Conservation (phyloP, 75 land plant species). For the Sequoiadendron giganteum region DNA sequence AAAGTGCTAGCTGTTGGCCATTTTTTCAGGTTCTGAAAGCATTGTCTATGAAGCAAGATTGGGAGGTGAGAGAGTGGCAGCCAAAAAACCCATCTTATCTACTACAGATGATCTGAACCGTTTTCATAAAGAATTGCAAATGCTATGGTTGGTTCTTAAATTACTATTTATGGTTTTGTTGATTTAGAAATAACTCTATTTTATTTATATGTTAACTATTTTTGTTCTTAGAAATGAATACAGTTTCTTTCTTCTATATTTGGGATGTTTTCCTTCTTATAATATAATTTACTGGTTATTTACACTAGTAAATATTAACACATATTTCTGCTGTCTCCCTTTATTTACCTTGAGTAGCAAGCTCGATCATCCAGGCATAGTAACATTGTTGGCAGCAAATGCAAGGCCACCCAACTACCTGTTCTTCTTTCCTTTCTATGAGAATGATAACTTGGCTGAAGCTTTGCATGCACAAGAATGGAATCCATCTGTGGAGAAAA, state of each 20-base stretch:
- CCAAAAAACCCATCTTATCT: slow-evolving; percentile 82
- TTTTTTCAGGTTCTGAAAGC: slow-evolving; percentile 74
- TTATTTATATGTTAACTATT: background rate
- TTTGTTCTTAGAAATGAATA: background rate
- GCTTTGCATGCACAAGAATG: slow-evolving; percentile 82
- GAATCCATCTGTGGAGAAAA: slow-evolving; percentile 51
- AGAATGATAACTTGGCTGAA: slow-evolving; percentile 62
- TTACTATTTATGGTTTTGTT: background rate
- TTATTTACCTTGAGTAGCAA: slow-evolving; percentile 39
- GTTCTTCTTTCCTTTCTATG: slow-evolving; percentile 76
- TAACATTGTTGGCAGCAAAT: slow-evolving; percentile 76
- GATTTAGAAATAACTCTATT: background rate
- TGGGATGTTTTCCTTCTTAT: background rate
- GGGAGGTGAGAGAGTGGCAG: slow-evolving; percentile 65
- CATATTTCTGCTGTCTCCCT: background rate
- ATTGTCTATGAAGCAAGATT: slow-evolving; percentile 81
- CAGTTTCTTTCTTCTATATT: slow-evolving; percentile 3
- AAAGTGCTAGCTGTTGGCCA: background rate
- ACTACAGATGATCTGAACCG: slow-evolving; percentile 78
- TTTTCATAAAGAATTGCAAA: slow-evolving; percentile 78
- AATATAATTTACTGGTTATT: slow-evolving; percentile 1
- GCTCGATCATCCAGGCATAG: slow-evolving; percentile 77
- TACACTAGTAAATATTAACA: background rate
- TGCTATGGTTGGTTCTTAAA: slow-evolving; percentile 54
- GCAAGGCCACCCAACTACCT: slow-evolving; percentile 92